A percentile compares a stretch with the other conserved stretches of the same genome.
Evolutionary conservation across 1,284 basidiomycete species (phyloP).

Genomic region (Heterobasidion occidentale): DNA sequence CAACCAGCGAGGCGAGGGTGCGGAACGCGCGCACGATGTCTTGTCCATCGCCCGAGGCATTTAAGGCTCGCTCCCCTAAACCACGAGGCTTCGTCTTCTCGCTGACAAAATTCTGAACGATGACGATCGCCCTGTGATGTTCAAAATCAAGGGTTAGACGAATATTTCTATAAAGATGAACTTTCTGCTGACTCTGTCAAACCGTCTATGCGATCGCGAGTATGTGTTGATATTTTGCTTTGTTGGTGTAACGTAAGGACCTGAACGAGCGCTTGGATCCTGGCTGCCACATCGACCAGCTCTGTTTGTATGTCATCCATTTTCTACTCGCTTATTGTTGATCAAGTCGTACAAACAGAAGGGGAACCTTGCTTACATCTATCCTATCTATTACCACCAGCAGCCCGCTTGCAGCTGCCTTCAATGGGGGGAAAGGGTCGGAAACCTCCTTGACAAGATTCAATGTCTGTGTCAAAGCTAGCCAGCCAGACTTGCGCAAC

Average conservation of each 20-base stretch:
- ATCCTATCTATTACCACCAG: neutral
- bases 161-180: neutral
- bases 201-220: neutral
- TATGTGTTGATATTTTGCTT: neutral
- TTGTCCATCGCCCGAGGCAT: neutral
- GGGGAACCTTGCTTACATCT: no score
- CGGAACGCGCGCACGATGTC: neutral
- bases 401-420: neutral
- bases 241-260: neutral
- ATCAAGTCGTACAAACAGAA: no score
- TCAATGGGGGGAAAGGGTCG: neutral
- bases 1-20: neutral
- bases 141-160: neutral
- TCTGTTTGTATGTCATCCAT: neutral
- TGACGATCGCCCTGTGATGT: neutral
- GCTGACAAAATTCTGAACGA: neutral
- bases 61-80: neutral
- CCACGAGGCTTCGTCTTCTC: neutral
- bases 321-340: neutral
- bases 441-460: neutral
- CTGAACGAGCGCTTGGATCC: neutral
- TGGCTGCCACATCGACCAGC: neutral
- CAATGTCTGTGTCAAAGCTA: neutral
- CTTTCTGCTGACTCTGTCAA: neutral
- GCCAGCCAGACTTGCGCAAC: no score